Conservation (phyloP, 106 monocot genomes). For the Cymbidium sinense region DNA sequence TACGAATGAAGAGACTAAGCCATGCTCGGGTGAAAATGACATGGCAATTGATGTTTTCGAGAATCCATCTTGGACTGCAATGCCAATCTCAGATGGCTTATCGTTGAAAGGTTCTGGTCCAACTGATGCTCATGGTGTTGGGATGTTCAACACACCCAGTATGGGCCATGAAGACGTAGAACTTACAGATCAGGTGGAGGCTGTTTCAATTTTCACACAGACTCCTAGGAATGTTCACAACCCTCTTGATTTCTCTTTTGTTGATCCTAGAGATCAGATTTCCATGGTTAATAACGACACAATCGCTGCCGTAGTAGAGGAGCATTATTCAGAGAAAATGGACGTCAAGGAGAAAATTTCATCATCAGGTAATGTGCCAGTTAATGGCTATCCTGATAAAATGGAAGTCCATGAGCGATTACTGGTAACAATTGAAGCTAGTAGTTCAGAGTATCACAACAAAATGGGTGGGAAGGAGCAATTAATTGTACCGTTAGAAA, state of each 20-base stretch:
- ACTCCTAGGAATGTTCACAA: constrained; percentile 4
- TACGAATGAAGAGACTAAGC: constrained; percentile 10
- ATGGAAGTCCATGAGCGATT: background rate
- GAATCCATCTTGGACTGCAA: background rate
- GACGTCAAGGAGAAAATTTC: constrained; percentile 11
- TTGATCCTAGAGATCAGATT: constrained; percentile 9
- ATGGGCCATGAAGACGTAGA: constrained; percentile 7
- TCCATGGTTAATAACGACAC: background rate
- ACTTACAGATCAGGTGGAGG: background rate
- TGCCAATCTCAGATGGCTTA: background rate
- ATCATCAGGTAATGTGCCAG: background rate
- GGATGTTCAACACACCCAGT: background rate
- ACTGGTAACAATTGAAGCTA: background rate
- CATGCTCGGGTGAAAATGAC: constrained; percentile 10
- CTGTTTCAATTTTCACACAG: constrained; percentile 3
- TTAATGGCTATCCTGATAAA: background rate
- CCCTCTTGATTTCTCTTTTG: constrained; percentile 1
- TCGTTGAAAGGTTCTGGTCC: background rate
- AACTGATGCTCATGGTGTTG: background rate
- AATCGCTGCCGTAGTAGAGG: background rate
- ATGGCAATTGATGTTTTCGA: background rate
- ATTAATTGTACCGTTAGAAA: background rate
- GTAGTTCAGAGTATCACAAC: background rate
- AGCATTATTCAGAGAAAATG: constrained; percentile 3
- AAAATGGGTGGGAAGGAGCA: constrained; percentile 6